These are phyloP conservation scores for Colletotrichum agaves DNA, from an alignment of 2,329 filamentous ascomycete genomes.

Conservation along the genomic window DNA sequence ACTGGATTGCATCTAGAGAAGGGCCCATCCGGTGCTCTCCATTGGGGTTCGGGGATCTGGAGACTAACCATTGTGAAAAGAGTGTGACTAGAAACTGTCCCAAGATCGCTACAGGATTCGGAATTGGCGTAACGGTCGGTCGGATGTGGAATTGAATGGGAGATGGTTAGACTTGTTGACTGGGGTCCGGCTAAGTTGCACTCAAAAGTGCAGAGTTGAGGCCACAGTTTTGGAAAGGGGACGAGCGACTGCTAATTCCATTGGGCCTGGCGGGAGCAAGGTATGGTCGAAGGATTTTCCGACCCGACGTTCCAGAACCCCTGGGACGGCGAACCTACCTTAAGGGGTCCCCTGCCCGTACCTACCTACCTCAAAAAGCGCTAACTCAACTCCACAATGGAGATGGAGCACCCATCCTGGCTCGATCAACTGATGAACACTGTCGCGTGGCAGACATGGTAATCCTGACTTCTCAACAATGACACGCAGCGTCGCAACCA, in stretches of 20 bases:
- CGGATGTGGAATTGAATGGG: constrained; percentile 32
- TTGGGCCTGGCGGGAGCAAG: constrained; percentile 38
- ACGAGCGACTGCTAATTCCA: constrained; percentile 9
- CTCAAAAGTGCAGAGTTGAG: constrained; percentile 50
- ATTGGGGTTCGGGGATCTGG: not conserved
- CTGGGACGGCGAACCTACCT: constrained; percentile 34
- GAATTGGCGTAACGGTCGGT: constrained; percentile 23
- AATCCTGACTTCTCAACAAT: constrained; percentile 11
- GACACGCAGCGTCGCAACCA: not conserved
- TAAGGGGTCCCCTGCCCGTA: constrained; percentile 17
- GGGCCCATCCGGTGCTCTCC: not conserved
- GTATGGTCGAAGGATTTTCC: constrained; percentile 38
- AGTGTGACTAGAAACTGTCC: constrained; percentile 17
- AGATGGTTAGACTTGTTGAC: constrained; percentile 15
- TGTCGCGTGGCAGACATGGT: constrained; percentile 31
- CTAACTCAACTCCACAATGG: constrained; percentile 10
- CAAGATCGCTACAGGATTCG: constrained; percentile 48
- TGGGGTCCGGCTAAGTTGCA: constrained; percentile 33
- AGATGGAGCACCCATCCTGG: constrained; percentile 8
- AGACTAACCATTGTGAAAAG: constrained; percentile 39
- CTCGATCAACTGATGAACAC: constrained; percentile 6
- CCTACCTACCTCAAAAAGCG: too few species aligned
- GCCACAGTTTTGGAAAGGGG: constrained; percentile 56
- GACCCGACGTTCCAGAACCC: constrained; percentile 34
- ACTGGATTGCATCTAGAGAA: too few species aligned